Conservation (phyloP, 495 filamentous ascomycete genomes). For the Polyplosphaeria fusca region DNA sequence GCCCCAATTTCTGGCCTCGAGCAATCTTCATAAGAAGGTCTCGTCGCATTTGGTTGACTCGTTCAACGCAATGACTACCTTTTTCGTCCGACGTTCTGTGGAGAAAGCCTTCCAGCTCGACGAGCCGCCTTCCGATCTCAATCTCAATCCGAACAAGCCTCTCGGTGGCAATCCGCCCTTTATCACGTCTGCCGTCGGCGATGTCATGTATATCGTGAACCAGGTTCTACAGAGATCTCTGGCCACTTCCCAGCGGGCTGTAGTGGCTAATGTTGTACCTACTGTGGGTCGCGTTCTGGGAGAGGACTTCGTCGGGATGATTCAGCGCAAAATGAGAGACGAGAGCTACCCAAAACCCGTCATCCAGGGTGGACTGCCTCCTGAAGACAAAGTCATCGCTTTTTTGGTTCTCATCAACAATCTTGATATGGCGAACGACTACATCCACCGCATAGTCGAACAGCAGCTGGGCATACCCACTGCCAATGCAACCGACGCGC, state of each 20-base stretch:
- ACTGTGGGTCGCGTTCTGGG: slow-evolving; percentile 81
- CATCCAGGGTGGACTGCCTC: slow-evolving; percentile 72
- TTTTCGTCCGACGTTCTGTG: slow-evolving; percentile 93
- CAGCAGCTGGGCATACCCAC: slow-evolving; percentile 52
- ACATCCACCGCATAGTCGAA: slow-evolving; percentile 79
- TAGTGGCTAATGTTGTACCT: slow-evolving; percentile 73
- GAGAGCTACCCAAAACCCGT: slow-evolving; percentile 79
- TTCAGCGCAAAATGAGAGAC: slow-evolving; percentile 94
- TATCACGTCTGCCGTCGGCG: slow-evolving; percentile 93
- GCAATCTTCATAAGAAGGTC: slow-evolving; percentile 72
- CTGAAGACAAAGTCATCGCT: slow-evolving; percentile 75
- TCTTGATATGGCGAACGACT: slow-evolving; percentile 84
- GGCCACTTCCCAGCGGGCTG: slow-evolving; percentile 72
- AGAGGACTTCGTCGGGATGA: slow-evolving; percentile 93
- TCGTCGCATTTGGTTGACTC: slow-evolving; percentile 65
- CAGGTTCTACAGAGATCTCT: slow-evolving; percentile 82
- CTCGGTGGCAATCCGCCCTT: slow-evolving; percentile 74
- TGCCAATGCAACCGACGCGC: neutral
- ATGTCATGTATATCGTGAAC: slow-evolving; percentile 98
- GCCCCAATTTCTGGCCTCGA: slow-evolving; percentile 70
- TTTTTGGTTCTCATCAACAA: slow-evolving; percentile 96
- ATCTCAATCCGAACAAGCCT: slow-evolving; percentile 64
- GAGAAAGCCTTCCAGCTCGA: slow-evolving; percentile 99
- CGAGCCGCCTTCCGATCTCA: slow-evolving; percentile 78
- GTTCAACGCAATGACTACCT: slow-evolving; percentile 85